These are phyloP conservation scores for Torulaspora franciscae DNA, from an alignment of 805 yeast genomes.

Conservation along the genomic window DNA sequence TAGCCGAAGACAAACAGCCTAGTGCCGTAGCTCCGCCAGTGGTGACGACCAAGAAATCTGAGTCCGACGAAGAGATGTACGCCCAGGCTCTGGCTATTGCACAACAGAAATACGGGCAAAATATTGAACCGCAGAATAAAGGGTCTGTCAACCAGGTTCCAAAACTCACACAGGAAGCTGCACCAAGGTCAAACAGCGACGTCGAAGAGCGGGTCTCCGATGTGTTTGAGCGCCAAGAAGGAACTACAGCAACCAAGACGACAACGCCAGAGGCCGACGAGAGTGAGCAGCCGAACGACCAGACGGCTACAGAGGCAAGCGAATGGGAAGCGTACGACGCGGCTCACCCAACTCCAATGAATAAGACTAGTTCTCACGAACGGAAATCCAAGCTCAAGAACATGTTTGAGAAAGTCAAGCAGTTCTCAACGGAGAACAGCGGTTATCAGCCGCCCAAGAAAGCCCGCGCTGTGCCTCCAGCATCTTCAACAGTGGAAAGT, in stretches of 20 bases:
- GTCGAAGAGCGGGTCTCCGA: slow-evolving; percentile 8
- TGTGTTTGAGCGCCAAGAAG: slow-evolving; percentile 6
- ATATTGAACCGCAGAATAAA: not conserved
- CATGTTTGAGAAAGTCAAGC: slow-evolving; percentile 30
- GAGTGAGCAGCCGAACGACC: not conserved
- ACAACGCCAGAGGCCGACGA: slow-evolving; percentile 8
- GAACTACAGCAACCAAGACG: slow-evolving; percentile 8
- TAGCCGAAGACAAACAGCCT: not conserved
- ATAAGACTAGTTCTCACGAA: not conserved
- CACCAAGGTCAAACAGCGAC: slow-evolving; percentile 4
- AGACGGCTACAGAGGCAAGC: not conserved
- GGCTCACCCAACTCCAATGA: not conserved
- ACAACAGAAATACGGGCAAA: slow-evolving; percentile 36
- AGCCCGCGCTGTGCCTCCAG: slow-evolving; percentile 7
- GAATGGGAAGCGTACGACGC: slow-evolving; percentile 5
- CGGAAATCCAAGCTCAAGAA: slow-evolving; percentile 22
- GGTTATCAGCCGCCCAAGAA: slow-evolving; percentile 31
- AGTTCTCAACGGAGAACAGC: slow-evolving; percentile 34
- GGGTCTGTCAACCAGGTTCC: not conserved
- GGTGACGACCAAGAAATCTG: slow-evolving; percentile 2
- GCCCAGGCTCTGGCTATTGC: slow-evolving; percentile 55
- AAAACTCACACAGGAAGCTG: not conserved
- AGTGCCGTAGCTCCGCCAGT: not conserved
- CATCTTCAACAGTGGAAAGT: not conserved
- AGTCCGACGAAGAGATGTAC: slow-evolving; percentile 51